Evolutionary conservation across 352 stramenopile genomes (phyloP), one percentile per base, ranked within the genome.

Genomic region (Peronospora farinosa): DNA sequence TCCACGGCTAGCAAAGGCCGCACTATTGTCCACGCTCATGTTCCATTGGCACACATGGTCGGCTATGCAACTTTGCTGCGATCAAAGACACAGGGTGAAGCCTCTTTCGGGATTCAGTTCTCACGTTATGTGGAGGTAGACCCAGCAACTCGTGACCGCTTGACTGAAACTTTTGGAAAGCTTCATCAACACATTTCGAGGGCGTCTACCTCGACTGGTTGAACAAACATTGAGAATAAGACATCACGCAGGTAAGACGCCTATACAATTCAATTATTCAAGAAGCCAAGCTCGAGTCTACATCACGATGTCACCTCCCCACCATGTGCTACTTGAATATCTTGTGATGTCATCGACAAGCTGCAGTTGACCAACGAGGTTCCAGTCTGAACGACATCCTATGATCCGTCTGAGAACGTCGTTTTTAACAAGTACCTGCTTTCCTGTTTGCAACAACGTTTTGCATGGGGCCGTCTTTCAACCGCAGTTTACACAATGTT

Each of bases 321-420:
- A 27, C 78, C 76, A 9, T 31, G 59, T 54, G 0, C 75, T 75
- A 12, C 85, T 69, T 0, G 81, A 90, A 10, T 95, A 57, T 33
- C 86, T 85, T 32, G 74, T 83, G 41, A 96, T 74, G 0, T 76
- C 83, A 9, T 84, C 79, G 3, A 95, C 71, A 37, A 89, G 74
- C 46, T 88, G 80, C 43, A 95, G 81, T 45, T 95, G 81, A 12
- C 68, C 66, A 16, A 91, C 69, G 21, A 95, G 57, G 32, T 81
- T 89, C 84, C 84, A 96, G 33, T 92, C 81, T 2, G 77, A 72
- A 38, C 90, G 74, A 6, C 72, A 65, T 0, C 84, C 86, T 2
- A 84, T 59, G 0, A 95, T 65, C 38, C 92, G 91, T 63, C 91
- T 92, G 25, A 96, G 57, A 31, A 90, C 72, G 33, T 86, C 86